These are phyloP conservation scores for Didymosphaeria variabile DNA, from an alignment of 2,329 filamentous ascomycete species.

Conservation along the genomic window DNA sequence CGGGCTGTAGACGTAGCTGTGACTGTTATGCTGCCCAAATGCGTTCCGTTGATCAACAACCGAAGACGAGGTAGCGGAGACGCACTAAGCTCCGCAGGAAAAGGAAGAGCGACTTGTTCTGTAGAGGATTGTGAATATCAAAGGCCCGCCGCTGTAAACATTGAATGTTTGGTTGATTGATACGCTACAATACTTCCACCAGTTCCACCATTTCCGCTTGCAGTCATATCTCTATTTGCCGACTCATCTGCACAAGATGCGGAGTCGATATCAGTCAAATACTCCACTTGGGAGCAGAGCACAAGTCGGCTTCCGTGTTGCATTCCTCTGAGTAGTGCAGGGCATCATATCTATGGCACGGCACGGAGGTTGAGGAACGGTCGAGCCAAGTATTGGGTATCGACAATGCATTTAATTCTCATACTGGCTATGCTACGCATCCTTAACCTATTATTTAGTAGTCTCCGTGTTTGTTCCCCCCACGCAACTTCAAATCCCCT, in stretches of 20 bases:
- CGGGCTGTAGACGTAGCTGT: too few species aligned
- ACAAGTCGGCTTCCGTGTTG: too few species aligned
- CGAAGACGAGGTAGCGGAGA: not conserved
- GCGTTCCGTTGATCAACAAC: not conserved
- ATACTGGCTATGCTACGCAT: not conserved
- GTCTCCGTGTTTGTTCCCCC: not conserved
- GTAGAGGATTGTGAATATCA: not conserved
- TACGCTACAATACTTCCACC: too few species aligned
- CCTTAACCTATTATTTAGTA: not conserved
- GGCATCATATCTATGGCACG: not conserved
- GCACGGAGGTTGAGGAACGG: not conserved
- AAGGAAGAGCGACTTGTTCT: not conserved
- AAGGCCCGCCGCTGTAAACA: too few species aligned
- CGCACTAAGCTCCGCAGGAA: not conserved
- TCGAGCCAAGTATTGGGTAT: not conserved
- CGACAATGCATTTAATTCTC: not conserved
- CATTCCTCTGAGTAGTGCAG: too few species aligned
- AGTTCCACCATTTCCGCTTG: too few species aligned
- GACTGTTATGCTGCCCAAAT: not conserved
- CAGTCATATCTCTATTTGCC: too few species aligned
- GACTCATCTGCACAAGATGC: not conserved
- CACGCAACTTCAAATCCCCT: not conserved
- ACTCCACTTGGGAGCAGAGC: too few species aligned
- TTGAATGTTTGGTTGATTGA: too few species aligned
- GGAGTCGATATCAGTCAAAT: not conserved